A percentile compares a stretch with the other conserved stretches of the same genome.
These are phyloP conservation scores for Alectoria sarmentosa DNA, from an alignment of 495 filamentous ascomycete species.

Conservation along the genomic window DNA sequence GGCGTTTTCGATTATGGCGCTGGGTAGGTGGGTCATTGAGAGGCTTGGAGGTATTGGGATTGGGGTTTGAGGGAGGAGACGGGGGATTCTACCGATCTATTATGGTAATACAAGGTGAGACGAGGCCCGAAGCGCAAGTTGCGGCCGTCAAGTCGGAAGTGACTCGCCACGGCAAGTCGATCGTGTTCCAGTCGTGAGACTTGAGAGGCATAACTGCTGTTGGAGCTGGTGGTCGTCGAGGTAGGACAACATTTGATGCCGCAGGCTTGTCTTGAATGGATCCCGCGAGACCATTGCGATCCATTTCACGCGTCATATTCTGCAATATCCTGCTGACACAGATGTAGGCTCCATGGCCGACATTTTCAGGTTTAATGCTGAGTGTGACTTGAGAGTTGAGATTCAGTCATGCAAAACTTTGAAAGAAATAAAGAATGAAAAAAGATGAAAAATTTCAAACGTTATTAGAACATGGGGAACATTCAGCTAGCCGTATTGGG, in stretches of 20 bases:
- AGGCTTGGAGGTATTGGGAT: neutral
- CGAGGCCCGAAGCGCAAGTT: constrained; percentile 65
- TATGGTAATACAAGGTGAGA: constrained; percentile 82
- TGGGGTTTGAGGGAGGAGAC: constrained; percentile 3
- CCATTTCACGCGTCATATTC: constrained; percentile 20
- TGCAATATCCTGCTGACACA: neutral
- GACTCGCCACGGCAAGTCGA: constrained; percentile 58
- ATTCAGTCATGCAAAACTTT: no score
- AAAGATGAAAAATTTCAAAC: no score
- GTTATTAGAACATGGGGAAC: neutral
- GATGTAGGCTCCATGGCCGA: constrained; percentile 3
- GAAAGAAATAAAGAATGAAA: no score
- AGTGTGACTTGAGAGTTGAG: neutral
- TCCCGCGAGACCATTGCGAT: constrained; percentile 14
- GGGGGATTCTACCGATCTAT: constrained; percentile 66
- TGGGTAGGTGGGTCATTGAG: constrained; percentile 34
- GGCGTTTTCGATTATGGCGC: constrained; percentile 92
- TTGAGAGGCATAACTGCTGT: constrained; percentile 18
- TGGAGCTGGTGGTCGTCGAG: constrained; percentile 8
- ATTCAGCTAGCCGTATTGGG: constrained; percentile 4
- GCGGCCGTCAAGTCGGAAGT: constrained; percentile 70
- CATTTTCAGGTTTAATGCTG: constrained; percentile 1
- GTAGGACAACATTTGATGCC: constrained; percentile 19
- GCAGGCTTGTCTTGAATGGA: constrained; percentile 11
- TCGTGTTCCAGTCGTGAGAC: constrained; percentile 65